Base-by-base conservation (phyloP, 768 basidiomycete species). In the Russula virescens region DNA sequence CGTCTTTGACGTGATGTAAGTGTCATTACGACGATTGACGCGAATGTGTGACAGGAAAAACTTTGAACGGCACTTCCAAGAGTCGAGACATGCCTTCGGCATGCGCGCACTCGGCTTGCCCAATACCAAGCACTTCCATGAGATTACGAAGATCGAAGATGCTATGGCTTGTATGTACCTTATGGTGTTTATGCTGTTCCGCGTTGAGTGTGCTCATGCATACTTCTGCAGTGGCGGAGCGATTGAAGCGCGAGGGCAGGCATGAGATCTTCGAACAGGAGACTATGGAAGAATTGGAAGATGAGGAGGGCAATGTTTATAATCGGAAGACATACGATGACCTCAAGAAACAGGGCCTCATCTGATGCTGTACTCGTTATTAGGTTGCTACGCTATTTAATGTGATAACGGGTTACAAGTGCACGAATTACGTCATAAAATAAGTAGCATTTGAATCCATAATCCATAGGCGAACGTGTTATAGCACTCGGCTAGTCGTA, bases 41-140 rank as follows among this genome's bases (percentile, higher is more conserved):
- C 3, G 25, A n/a, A 16, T 13, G 23, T n/a, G 19, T 42, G n/a
- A 34, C 71, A 89, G 93, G 72, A 96, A 96, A 84, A 95, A 95
- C 75, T 96, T 96, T 68, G 94, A 96, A 71, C 81, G 93, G 55
- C 94, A 97, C 77, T 96, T 97, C 79, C 94, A 95, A 78, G 97
- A 98, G 80, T 91, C 93, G 28, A 81, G 95, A 59, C 97, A 99
- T 75, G 91, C 97, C 1, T 98, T 98, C 68, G 97, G 95, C 25
- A 97, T 99, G 94, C 88, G 94, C 52, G 94, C 96, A 13, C 81
- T 99, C 31, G 97, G 97, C 40, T 80, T 99, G 61, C 97, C 97
- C 1, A 98, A 98, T 68, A 98, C 96, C 2, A 98, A 96, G 75
- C 97, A 99, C 75, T 99, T 98, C 80, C 94, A 97, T 71, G 97